Base-by-base conservation (phyloP, 495 filamentous ascomycete genomes). In the Tuber aestivum region DNA sequence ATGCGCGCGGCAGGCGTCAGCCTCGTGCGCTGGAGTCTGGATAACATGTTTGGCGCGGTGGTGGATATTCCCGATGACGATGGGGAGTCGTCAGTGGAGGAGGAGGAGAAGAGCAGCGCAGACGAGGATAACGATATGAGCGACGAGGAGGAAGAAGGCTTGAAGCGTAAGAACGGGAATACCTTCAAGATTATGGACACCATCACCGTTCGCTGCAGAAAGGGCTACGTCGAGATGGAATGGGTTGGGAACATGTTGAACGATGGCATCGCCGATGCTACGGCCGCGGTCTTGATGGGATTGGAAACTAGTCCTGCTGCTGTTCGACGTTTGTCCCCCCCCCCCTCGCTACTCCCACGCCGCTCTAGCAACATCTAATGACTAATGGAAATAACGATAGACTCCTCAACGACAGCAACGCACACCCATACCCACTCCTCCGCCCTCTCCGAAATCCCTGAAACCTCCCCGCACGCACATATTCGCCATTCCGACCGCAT, bases 181-280 rank as follows among this genome's bases (percentile, higher is more conserved):
- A 81, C 79, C 2, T 83, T 83, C 72, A 79, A 50, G 69, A 89
- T 99, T 80, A 97, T 99, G 95, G 95, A 93, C 74, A 95, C 93
- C 83, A 90, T 97, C 21, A 89, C 88, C 32, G 90, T 97, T 35
- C 88, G 90, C 65, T 83, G 81, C 45, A 78, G 72, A 68, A 85
- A 89, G 41, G 91, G 94, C 37, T 92, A 95, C 81, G 89, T 99
- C 12, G 94, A 95, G 81, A 85, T 97, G 1, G 94, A 97, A 82
- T 99, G 95, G 95, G 95, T 97, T 81, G 95, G 95, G 41, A 99
- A 97, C 82, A 92, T 97, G 88, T 89, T 97, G 79, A 99, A 98
- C 81, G 95, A 99, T 79, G 93, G 94, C 42, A 95, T 99, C 79
- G 95, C 96, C 10, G 95, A 99, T 84, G 93, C 95, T 18, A 92